Evolutionary conservation across 2,329 filamentous ascomycete species (phyloP).

Genomic region (Calonectria ilicicola): DNA sequence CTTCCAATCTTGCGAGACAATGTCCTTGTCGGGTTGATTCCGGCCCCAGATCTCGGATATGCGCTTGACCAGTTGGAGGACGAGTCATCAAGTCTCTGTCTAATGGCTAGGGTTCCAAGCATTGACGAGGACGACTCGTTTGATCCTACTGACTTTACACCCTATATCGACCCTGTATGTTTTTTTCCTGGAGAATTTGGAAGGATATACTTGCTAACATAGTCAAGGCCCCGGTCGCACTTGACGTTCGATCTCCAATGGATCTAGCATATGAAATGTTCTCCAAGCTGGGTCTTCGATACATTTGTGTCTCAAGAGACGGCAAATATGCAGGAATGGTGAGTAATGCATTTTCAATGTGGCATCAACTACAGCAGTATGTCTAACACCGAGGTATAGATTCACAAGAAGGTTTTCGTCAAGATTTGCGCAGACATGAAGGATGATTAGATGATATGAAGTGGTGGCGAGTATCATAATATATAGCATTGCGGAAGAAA

Average conservation of each 20-base stretch:
- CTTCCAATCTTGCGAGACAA: conserved; percentile 86
- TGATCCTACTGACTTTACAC: conserved; percentile 87
- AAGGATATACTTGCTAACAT: conserved; percentile 24
- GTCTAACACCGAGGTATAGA: conserved; percentile 55
- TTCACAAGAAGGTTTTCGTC: conserved; percentile 97
- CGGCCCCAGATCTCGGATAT: conserved; percentile 92
- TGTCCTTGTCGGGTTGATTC: conserved; percentile 89
- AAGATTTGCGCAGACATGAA: conserved; percentile 48
- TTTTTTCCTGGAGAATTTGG: background rate
- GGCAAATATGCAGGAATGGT: conserved; percentile 92
- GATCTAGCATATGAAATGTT: conserved; percentile 98
- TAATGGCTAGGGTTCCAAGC: conserved; percentile 79
- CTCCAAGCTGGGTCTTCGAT: conserved; percentile 90
- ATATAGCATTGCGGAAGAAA: background rate
- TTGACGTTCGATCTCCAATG: conserved; percentile 92
- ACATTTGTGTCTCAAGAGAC: conserved; percentile 88
- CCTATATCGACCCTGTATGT: conserved; percentile 87
- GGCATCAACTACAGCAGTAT: background rate
- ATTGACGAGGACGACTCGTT: conserved; percentile 73
- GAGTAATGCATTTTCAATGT: conserved; percentile 49
- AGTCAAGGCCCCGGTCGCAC: conserved; percentile 80
- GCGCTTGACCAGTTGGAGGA: conserved; percentile 87
- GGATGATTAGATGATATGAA: conserved; percentile 36
- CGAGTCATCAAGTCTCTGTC: conserved; percentile 78
- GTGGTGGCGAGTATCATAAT: background rate